Percentiles rank a stretch among this genome's conserved stretches.
Evolutionary conservation across 495 filamentous ascomycete genomes (phyloP).

Genomic region (Xylaria sp.): DNA sequence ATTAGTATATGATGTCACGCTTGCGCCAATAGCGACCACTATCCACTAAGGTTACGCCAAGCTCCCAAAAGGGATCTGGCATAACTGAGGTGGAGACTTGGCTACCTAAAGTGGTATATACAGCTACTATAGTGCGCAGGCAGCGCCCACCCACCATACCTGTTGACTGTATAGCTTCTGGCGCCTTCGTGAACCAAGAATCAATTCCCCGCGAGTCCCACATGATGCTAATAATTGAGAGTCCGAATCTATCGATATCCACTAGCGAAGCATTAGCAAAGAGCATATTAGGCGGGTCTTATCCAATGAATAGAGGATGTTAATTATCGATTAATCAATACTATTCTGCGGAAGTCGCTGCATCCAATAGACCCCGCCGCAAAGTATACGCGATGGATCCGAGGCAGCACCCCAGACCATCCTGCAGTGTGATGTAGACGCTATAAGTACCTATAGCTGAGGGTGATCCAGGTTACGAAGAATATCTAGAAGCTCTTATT

Average conservation of each 20-base stretch:
- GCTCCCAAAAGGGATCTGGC: no score
- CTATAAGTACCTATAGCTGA: constrained; percentile 17
- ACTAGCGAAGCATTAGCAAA: background rate
- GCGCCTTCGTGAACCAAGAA: constrained; percentile 10
- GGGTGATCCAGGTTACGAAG: constrained; percentile 19
- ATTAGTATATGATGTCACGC: no score
- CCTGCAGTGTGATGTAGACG: constrained; percentile 21
- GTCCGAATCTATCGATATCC: constrained; percentile 16
- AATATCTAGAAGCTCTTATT: no score
- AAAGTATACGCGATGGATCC: constrained; percentile 28
- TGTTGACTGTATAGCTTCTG: no score
- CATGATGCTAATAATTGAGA: constrained; percentile 13
- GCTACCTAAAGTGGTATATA: no score
- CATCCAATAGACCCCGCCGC: constrained; percentile 31
- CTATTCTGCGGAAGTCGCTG: constrained; percentile 19
- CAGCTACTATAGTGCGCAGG: no score
- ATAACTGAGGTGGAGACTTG: no score
- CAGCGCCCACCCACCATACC: no score
- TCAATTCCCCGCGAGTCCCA: constrained; percentile 23
- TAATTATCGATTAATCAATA: background rate
- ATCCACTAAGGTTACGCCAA: no score
- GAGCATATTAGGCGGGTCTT: background rate
- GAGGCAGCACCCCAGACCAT: constrained; percentile 15
- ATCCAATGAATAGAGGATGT: constrained; percentile 22
- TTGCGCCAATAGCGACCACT: no score